Base-by-base conservation (phyloP, 495 filamentous ascomycete genomes). In the Penicillium maclennaniae region DNA sequence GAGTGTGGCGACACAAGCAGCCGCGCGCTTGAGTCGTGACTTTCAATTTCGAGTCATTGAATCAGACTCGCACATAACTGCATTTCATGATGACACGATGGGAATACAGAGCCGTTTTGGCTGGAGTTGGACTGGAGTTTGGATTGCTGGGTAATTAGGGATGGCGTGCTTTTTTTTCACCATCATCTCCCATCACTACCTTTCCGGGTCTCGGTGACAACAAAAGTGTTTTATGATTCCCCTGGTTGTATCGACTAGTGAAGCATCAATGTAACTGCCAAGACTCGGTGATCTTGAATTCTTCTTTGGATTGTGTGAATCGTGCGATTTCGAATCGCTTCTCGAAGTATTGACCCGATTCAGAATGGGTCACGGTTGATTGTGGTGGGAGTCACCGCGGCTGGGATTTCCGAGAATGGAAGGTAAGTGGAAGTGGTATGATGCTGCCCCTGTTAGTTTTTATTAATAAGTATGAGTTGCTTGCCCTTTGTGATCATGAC, bases 211-310 rank as follows among this genome's bases (percentile, higher is more conserved):
- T 20, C 56, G 62, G 62, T 60, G 57, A 63, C 56, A 56, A 54
- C 56, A 66, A 63, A 66, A 66, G 60, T 59, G 54, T 58, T 49
- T 65, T 43, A 43, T 55, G 51, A 51, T 59, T 50, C 38, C 52
- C 46, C 55, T 43, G 17, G 28, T 2, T 45, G 14, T 58, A 37
- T 52, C 39, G 34, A 49, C 60, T 54, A 56, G 57, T 60, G 46
- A 58, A 63, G 54, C 57, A 63, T 63, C 49, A 63, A 66, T 66
- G 49, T 58, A 56, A 61, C 53, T 61, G 56, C 63, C 60, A 59
- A 60, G 57, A 60, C 63, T 66, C 60, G 54, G 44, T 61, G 51
- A 52, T 58, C 47, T 48, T 45, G 16, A 15, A 15, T 45, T 45
- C 12, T n/a, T 41, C 25, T 20, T 50, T 31, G 27, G 9, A 31